Base-by-base conservation (phyloP, 805 yeast genomes). In the Clavispora fructus region DNA sequence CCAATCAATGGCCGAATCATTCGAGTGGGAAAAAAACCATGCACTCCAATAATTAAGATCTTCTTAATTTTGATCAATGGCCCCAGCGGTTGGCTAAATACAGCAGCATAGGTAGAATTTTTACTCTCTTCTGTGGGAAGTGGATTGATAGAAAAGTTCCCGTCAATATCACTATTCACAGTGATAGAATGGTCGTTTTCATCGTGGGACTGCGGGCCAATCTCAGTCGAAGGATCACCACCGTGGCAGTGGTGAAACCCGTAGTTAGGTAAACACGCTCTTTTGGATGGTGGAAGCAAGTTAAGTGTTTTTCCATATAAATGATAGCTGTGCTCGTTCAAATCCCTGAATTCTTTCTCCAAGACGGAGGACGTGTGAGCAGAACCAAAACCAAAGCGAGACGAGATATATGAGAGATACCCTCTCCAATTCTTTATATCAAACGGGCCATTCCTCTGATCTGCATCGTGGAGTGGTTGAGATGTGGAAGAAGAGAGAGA, bases 11-110 rank as follows among this genome's bases (percentile, higher is more conserved):
- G 90, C 43, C 99, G 53, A 13, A 94, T 72, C 75, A 89, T 82
- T 51, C 78, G 80, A 1, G 89, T 86, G 0, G 99, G 99, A 69
- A 94, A 92, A 59, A 91, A 92, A 0, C 99, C 99, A 67, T 92
- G 99, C 1, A 92, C 91, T 0, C 99, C 99, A 48, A 92, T 80
- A 31, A 94, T 85, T 28, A 92, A 75, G 0, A 87, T 87, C 51
- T 82, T 80, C 47, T 78, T 77, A 45, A 78, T 66, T 40, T 55
- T 56, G n/a, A 41, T 46, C 25, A 69, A 58, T 3, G 68, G 64
- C 1, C 65, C 63, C 8, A 64, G 44, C 40, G 59, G 62, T 30
- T 60, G 63, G 6, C 59, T 52, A 2, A 65, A 55, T 2, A 67
- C 53, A 7, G 25, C 11, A 12, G 16, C 42, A 10, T 28, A 14